Conservation (phyloP, 805 yeast species). For the Wickerhamomyces bisporus region DNA sequence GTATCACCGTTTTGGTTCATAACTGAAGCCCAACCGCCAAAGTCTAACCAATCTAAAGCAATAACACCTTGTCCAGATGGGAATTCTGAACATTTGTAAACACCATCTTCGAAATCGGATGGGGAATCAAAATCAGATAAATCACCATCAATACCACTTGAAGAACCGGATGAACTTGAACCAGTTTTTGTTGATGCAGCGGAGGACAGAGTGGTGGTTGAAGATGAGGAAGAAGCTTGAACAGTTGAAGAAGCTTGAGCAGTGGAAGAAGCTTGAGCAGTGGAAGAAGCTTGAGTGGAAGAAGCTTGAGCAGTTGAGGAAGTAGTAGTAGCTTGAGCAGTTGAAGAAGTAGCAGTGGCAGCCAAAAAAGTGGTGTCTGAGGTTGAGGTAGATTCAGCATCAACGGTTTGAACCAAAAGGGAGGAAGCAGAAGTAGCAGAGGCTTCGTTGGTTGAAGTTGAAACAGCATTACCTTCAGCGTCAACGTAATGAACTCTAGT, state of each 20-base stretch:
- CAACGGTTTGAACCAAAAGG: slow-evolving; percentile 7
- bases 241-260: slow-evolving; percentile 17
- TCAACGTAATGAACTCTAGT: slow-evolving; percentile 29
- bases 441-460: slow-evolving; percentile 5
- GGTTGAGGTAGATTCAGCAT: slow-evolving; percentile 2
- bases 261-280: slow-evolving; percentile 9
- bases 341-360: slow-evolving; percentile 12
- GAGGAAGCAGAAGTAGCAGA: slow-evolving; percentile 13
- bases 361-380: slow-evolving; percentile 17
- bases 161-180: slow-evolving; percentile 24
- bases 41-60: slow-evolving; percentile 54
- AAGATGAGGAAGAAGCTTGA: slow-evolving; percentile 2
- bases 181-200: slow-evolving; percentile 10
- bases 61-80: slow-evolving; percentile 84
- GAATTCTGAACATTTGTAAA: slow-evolving; percentile 59
- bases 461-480: slow-evolving; percentile 26
- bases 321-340: slow-evolving; percentile 16
- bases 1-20: slow-evolving; percentile 51
- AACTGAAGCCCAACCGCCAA: slow-evolving; percentile 52
- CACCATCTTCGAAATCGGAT: slow-evolving; percentile 62
- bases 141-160: slow-evolving; percentile 45
- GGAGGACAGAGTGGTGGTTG: slow-evolving; percentile 6
- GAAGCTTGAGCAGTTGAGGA: slow-evolving; percentile 17
- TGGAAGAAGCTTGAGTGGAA: slow-evolving; percentile 23
- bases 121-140: slow-evolving; percentile 45